These are phyloP conservation scores for Penicillium sp. DNA, from an alignment of 2,329 filamentous ascomycete species.

Conservation along the genomic window DNA sequence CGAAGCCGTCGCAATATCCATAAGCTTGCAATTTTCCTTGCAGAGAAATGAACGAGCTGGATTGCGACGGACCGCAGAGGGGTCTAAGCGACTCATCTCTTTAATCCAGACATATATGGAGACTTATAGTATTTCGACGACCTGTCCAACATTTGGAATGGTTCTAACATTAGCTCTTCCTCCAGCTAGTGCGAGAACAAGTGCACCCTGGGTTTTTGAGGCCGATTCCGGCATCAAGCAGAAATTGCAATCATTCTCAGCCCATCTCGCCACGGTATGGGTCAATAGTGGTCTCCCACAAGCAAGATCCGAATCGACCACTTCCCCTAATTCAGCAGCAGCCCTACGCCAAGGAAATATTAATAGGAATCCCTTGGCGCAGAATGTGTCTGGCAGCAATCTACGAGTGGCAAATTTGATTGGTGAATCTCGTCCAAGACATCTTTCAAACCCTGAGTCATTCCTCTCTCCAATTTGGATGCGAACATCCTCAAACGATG, in stretches of 20 bases:
- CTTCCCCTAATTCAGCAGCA: background rate
- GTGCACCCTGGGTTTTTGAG: slow-evolving; percentile 22
- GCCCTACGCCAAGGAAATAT: slow-evolving; percentile 14
- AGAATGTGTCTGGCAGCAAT: slow-evolving; percentile 1
- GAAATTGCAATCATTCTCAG: slow-evolving; percentile 34
- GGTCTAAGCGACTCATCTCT: slow-evolving; percentile 40
- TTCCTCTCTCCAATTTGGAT: slow-evolving; percentile 37
- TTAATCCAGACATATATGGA: slow-evolving; percentile 47
- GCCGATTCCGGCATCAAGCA: slow-evolving; percentile 33
- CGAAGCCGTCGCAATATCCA: slow-evolving; percentile 31
- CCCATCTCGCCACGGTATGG: slow-evolving; percentile 38
- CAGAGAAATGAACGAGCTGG: slow-evolving; percentile 30
- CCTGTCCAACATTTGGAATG: slow-evolving; percentile 48
- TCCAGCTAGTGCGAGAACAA: slow-evolving; percentile 10
- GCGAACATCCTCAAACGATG: slow-evolving; percentile 31
- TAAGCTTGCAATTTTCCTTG: slow-evolving; percentile 33
- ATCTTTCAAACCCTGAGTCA: slow-evolving; percentile 24
- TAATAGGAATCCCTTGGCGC: slow-evolving; percentile 6
- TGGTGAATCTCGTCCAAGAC: slow-evolving; percentile 16
- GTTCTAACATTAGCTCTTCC: slow-evolving; percentile 43
- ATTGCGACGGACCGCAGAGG: slow-evolving; percentile 37
- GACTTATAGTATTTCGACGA: slow-evolving; percentile 46
- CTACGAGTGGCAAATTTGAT: slow-evolving; percentile 11
- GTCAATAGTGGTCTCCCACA: slow-evolving; percentile 15
- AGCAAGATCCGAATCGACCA: background rate